phyloP scores from a whole-genome alignment of 495 filamentous ascomycete species.

The Hypoxylon cercidicola region DNA sequence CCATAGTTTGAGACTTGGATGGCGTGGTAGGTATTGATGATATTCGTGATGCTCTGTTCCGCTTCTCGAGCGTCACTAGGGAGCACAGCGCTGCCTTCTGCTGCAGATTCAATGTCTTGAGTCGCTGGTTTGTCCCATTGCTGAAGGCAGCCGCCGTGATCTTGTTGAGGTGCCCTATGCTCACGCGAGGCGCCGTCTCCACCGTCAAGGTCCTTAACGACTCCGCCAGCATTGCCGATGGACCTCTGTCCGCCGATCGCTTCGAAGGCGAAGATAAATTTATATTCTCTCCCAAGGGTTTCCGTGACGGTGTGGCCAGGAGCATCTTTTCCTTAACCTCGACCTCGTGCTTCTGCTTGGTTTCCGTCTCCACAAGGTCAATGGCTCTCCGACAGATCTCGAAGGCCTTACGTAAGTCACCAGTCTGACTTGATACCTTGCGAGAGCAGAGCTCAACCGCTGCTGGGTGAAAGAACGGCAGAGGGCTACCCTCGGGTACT shows the following conservation, averaged over 20 bases:
- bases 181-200: conserved; percentile 87
- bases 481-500: conserved; percentile 66
- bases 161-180: conserved; percentile 88
- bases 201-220: conserved; percentile 69
- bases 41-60: conserved; percentile 56
- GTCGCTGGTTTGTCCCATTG: conserved; percentile 81
- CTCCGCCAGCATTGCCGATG: conserved; percentile 49
- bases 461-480: conserved; percentile 91
- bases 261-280: conserved; percentile 62
- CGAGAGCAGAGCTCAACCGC: conserved; percentile 93
- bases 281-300: conserved; percentile 56
- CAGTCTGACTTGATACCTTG: conserved; percentile 92
- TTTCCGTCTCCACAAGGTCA: conserved; percentile 89
- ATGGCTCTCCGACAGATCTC: conserved; percentile 91
- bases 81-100: conserved; percentile 96
- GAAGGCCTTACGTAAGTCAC: conserved; percentile 94
- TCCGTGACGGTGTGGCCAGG: conserved; percentile 56
- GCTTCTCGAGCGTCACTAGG: conserved; percentile 80
- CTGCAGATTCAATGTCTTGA: conserved; percentile 89
- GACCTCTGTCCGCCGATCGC: conserved; percentile 48
- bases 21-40: conserved; percentile 59
- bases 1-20: conserved; percentile 50
- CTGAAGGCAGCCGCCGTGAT: conserved; percentile 87
- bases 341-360: conserved; percentile 68
- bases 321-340: conserved; percentile 62